Evolutionary conservation across 768 basidiomycete species (phyloP).

Genomic region (Scleroderma bovista): DNA sequence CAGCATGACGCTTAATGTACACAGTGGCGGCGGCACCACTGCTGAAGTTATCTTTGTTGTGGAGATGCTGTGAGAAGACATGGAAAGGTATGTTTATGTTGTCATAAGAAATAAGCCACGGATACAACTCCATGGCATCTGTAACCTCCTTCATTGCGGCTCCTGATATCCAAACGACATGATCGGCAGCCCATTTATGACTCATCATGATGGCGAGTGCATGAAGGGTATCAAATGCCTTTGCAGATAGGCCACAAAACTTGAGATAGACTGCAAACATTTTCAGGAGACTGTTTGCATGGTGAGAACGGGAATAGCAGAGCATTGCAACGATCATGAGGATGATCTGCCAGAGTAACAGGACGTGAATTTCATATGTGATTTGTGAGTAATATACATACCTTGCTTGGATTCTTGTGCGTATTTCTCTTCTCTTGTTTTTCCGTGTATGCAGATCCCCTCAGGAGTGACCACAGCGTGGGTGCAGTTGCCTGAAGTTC

Average conservation of each 20-base stretch:
- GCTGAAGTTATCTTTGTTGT: constrained; percentile 30
- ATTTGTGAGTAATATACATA: too few relatives aligned
- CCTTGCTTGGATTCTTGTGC: too few relatives aligned
- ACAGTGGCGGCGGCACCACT: constrained; percentile 32
- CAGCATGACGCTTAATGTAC: constrained; percentile 7
- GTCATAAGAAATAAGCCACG: constrained; percentile 32
- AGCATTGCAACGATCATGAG: too few relatives aligned
- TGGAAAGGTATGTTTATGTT: constrained; percentile 33
- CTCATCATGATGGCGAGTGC: constrained; percentile 18
- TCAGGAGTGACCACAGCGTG: too few relatives aligned
- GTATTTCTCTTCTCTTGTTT: too few relatives aligned
- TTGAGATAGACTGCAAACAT: constrained; percentile 23
- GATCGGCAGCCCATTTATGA: constrained; percentile 18
- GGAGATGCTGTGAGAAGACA: constrained; percentile 33
- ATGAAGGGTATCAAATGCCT: constrained; percentile 19
- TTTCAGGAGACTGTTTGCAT: constrained; percentile 17
- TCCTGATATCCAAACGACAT: constrained; percentile 5
- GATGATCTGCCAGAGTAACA: too few relatives aligned
- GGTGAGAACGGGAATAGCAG: constrained; percentile 23
- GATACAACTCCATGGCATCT: constrained; percentile 15
- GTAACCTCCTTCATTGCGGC: constrained; percentile 22
- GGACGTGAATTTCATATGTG: too few relatives aligned
- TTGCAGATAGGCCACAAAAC: constrained; percentile 16
- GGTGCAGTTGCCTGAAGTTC: too few relatives aligned
- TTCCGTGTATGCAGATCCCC: too few relatives aligned